A percentile compares a stretch with the other conserved stretches of the same genome.
Conservation (phyloP, 805 yeast genomes). For the Diddensiella transvaalensis region DNA sequence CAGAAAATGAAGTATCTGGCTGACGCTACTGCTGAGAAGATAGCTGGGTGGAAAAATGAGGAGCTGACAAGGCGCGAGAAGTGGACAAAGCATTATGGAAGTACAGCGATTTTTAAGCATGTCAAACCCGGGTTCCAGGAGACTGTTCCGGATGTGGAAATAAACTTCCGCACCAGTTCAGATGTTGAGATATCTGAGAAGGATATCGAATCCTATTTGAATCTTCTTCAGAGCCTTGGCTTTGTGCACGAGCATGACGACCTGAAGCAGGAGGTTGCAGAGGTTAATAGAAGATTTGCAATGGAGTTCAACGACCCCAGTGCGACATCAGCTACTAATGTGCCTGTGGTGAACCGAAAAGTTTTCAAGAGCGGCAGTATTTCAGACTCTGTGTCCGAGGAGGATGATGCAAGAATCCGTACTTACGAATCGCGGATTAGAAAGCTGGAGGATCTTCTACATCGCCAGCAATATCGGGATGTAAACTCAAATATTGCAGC, state of each 20-base stretch:
- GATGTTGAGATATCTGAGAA: slow-evolving; percentile 23
- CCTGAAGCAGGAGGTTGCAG: slow-evolving; percentile 29
- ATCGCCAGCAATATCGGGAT: slow-evolving; percentile 53
- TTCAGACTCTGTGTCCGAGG: slow-evolving; percentile 8
- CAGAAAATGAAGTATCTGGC: slow-evolving; percentile 20
- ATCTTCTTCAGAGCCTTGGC: slow-evolving; percentile 23
- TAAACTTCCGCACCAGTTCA: slow-evolving; percentile 7
- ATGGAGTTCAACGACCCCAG: not conserved
- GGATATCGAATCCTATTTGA: slow-evolving; percentile 11
- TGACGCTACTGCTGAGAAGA: slow-evolving; percentile 44
- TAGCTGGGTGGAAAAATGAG: slow-evolving; percentile 52
- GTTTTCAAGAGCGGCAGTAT: slow-evolving; percentile 12
- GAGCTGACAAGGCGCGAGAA: slow-evolving; percentile 53
- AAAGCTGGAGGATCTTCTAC: slow-evolving; percentile 71
- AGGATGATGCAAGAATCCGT: slow-evolving; percentile 41
- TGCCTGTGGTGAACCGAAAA: slow-evolving; percentile 1
- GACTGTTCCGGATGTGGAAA: slow-evolving; percentile 4
- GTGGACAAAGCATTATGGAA: slow-evolving; percentile 65
- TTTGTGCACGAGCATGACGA: slow-evolving; percentile 26
- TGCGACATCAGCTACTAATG: not conserved
- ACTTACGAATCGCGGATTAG: slow-evolving; percentile 71
- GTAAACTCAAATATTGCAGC: slow-evolving; percentile 2
- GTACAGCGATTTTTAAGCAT: slow-evolving; percentile 2
- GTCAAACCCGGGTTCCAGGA: slow-evolving; percentile 2
- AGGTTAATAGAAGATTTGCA: slow-evolving; percentile 19